These are phyloP conservation scores for Neurospora crassa DNA, from an alignment of 2,329 filamentous ascomycete genomes.

Conservation along the genomic window DNA sequence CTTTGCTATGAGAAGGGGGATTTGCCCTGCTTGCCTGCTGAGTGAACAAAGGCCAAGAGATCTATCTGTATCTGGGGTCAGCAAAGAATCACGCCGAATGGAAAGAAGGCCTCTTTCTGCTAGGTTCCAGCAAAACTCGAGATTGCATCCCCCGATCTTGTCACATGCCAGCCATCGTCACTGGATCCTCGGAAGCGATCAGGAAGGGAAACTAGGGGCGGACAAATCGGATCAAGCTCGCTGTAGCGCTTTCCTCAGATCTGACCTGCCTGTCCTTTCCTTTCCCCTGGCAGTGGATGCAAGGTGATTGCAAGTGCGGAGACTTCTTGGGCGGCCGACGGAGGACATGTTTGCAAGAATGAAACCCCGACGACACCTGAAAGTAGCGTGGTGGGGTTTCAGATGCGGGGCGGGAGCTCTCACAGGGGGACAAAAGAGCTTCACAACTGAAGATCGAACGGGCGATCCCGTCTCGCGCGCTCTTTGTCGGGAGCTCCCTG, in stretches of 20 bases:
- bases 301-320: not conserved
- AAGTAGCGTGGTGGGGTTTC: not conserved
- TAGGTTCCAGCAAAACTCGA: not conserved
- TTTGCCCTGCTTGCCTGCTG: not conserved
- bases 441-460: not conserved
- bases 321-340: not conserved
- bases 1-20: not conserved
- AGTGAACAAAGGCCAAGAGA: not conserved
- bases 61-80: not conserved
- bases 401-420: not conserved
- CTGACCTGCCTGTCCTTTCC: not conserved
- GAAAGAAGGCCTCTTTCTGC: not conserved
- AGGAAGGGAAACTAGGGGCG: not conserved
- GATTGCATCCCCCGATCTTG: not conserved
- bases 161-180: not conserved
- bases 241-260: not conserved
- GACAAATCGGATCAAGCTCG: not conserved
- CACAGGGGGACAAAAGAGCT: not conserved
- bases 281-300: not conserved
- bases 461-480: not conserved
- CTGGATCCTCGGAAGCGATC: not conserved
- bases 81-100: not conserved
- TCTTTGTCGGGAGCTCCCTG: not conserved
- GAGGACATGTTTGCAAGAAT: not conserved
- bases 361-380: not conserved